Evolutionary conservation across 768 basidiomycete genomes (phyloP).

Genomic region (Epithele typhae): DNA sequence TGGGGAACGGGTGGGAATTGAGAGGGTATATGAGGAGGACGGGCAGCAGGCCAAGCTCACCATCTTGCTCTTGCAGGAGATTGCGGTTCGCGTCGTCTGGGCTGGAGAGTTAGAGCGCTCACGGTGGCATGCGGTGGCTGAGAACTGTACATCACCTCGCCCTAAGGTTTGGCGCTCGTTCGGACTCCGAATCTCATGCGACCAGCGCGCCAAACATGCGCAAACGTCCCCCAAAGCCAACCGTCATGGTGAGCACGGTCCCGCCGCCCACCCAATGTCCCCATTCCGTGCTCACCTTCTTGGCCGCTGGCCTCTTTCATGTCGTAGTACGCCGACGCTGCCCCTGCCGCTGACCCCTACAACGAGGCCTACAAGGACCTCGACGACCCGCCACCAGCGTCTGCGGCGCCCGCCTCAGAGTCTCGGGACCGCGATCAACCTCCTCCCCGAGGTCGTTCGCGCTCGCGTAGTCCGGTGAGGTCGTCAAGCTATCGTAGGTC

Average conservation of each 20-base stretch:
- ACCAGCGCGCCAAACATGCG: conserved; percentile 20
- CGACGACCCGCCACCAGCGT: conserved; percentile 48
- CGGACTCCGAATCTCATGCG: conserved; percentile 21
- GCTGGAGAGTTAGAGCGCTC: conserved; percentile 4
- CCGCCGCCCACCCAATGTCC: conserved; percentile 8
- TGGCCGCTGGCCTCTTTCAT: neutral
- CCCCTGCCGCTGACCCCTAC: conserved; percentile 67
- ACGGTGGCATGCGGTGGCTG: conserved; percentile 41
- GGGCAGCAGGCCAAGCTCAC: conserved; percentile 56
- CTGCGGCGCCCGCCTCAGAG: conserved; percentile 34
- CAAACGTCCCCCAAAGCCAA: conserved; percentile 27
- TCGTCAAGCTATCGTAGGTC: conserved; percentile 45
- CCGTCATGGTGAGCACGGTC: conserved; percentile 74
- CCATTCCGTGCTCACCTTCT: neutral
- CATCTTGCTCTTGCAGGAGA: conserved; percentile 61
- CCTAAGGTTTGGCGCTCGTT: conserved; percentile 32
- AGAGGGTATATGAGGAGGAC: conserved; percentile 3
- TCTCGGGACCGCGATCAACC: conserved; percentile 52
- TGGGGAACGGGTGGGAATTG: conserved; percentile 25
- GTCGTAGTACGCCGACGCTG: conserved; percentile 59
- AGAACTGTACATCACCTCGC: conserved; percentile 56
- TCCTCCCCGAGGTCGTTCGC: conserved; percentile 62
- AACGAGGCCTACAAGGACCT: conserved; percentile 79
- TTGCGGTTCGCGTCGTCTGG: conserved; percentile 45
- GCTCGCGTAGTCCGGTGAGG: conserved; percentile 59